Conservation (phyloP, 805 yeast genomes). For the Wickerhamiella lipophila region DNA sequence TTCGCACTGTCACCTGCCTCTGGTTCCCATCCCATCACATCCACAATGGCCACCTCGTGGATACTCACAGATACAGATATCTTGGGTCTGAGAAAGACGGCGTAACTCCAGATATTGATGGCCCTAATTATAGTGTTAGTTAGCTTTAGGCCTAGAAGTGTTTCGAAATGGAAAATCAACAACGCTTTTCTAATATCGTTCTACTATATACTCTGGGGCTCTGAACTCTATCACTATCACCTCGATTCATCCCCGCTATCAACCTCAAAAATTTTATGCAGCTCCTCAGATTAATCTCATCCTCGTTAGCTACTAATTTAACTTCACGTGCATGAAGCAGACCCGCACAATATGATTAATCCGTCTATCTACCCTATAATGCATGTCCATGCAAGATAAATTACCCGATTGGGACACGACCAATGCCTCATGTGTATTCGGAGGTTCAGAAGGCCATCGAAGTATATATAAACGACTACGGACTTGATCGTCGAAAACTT, state of each 20-base stretch:
- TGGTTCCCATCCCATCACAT: slow-evolving; percentile 43
- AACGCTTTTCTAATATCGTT: no score
- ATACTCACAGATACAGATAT: slow-evolving; percentile 22
- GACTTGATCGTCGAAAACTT: neutral
- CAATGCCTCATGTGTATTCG: neutral
- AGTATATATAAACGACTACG: neutral
- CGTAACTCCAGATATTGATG: neutral
- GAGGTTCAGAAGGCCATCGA: neutral
- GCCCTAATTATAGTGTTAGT: no score
- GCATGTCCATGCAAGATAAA: neutral
- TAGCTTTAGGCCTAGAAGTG: no score
- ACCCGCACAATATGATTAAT: neutral
- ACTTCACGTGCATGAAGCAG: neutral
- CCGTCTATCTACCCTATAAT: neutral
- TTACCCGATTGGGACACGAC: slow-evolving; percentile 8
- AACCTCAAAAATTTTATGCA: no score
- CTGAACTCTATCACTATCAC: no score
- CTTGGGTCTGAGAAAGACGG: neutral
- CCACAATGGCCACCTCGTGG: slow-evolving; percentile 38
- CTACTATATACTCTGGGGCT: no score
- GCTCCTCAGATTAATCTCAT: no score
- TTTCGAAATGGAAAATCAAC: no score
- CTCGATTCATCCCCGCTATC: no score
- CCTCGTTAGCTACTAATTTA: no score
- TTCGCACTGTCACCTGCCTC: slow-evolving; percentile 40